These are phyloP conservation scores for Rhizophora mangle DNA, from an alignment of 345 rosid genomes.

Conservation along the genomic window DNA sequence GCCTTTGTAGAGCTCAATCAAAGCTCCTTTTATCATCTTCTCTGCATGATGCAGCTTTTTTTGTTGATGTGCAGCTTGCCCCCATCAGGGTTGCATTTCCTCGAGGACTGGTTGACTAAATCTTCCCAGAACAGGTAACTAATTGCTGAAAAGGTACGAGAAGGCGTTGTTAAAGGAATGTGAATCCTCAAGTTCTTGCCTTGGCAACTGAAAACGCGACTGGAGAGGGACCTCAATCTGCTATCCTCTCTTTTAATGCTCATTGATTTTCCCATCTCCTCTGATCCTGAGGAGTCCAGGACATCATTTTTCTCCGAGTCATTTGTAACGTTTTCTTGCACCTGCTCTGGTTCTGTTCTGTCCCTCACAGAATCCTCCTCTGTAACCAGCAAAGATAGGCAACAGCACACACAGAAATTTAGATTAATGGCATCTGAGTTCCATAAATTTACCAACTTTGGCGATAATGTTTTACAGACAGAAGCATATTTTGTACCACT, in stretches of 20 bases:
- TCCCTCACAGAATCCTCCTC: constrained; percentile 63
- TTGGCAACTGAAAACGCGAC: constrained; percentile 55
- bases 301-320: constrained; percentile 38
- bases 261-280: constrained; percentile 42
- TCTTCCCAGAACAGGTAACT: constrained; percentile 74
- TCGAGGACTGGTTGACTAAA: constrained; percentile 60
- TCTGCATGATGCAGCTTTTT: constrained; percentile 75
- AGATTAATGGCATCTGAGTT: no score
- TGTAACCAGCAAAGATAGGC: constrained; percentile 26
- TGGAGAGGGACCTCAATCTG: constrained; percentile 44
- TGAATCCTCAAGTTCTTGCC: constrained; percentile 81
- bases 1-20: constrained; percentile 83
- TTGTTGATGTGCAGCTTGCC: constrained; percentile 64
- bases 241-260: constrained; percentile 45
- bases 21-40: constrained; percentile 88
- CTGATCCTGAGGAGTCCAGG: constrained; percentile 43
- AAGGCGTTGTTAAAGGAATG: constrained; percentile 81
- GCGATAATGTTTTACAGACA: background rate
- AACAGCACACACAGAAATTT: background rate
- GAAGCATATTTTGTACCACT: constrained; percentile 44
- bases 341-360: constrained; percentile 58
- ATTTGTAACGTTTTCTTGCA: constrained; percentile 41
- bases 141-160: constrained; percentile 79
- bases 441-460: background rate
- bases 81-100: constrained; percentile 55